phyloP scores from a whole-genome alignment of 176 grass and related monocot species.

The Chrysopogon serrulatus region DNA sequence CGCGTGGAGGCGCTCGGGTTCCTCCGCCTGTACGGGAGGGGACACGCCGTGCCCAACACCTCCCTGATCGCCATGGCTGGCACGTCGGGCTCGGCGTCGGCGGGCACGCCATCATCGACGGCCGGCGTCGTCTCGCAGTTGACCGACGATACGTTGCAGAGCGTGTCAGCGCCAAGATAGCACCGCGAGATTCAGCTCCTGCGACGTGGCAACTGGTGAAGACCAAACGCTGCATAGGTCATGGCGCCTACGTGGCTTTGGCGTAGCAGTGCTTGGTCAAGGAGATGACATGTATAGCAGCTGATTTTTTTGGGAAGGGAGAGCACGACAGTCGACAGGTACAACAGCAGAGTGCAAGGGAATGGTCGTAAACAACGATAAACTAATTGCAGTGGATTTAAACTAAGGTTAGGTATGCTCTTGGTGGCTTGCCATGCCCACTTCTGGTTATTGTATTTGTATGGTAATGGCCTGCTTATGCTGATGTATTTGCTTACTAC shows the following conservation, averaged over 20 bases:
- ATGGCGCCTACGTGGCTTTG: neutral
- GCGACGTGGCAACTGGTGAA: constrained; percentile 4
- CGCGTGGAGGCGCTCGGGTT: constrained; percentile 55
- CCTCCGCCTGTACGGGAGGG: constrained; percentile 73
- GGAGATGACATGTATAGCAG: neutral
- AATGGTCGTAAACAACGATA: neutral
- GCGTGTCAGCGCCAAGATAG: constrained; percentile 54
- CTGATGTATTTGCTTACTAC: neutral
- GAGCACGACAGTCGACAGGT: neutral
- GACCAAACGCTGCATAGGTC: neutral
- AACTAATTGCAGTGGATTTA: neutral
- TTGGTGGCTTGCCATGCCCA: neutral
- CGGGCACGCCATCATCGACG: constrained; percentile 10
- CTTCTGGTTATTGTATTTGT: neutral
- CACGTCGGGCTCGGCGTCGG: neutral
- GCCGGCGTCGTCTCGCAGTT: constrained; percentile 8
- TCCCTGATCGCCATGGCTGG: neutral
- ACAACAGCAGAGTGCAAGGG: neutral
- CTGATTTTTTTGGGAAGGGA: neutral
- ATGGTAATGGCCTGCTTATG: neutral
- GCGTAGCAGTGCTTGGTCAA: neutral
- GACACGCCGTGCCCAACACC: neutral
- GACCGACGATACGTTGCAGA: constrained; percentile 17
- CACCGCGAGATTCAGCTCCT: neutral
- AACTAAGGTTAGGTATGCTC: neutral